These are phyloP conservation scores for Trematosphaeria pertusa DNA, from an alignment of 2,329 filamentous ascomycete species.

Conservation along the genomic window DNA sequence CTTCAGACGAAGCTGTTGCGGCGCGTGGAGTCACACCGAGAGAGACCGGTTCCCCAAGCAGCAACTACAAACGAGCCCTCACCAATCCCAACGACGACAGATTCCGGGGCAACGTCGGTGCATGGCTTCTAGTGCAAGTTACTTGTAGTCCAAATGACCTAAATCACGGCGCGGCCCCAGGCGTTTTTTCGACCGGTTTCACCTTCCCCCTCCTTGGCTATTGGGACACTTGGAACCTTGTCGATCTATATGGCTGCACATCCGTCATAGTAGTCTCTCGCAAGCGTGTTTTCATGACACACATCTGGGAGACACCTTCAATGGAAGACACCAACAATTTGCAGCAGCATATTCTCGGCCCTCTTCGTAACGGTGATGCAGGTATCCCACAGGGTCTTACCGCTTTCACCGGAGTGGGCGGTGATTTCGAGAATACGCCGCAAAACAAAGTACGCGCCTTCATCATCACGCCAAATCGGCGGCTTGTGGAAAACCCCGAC, in stretches of 20 bases:
- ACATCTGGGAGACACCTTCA: conserved; percentile 10
- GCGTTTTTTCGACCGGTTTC: conserved; percentile 1
- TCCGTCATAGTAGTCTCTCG: conserved; percentile 12
- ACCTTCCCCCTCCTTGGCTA: background rate
- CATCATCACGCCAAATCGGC: background rate
- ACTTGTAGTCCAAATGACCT: no score
- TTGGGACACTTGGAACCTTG: conserved; percentile 1
- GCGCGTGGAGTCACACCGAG: no score
- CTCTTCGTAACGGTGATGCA: no score
- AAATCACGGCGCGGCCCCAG: no score
- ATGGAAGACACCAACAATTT: no score
- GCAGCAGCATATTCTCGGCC: no score
- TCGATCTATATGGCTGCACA: conserved; percentile 9
- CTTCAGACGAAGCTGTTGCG: no score
- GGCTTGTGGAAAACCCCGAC: background rate
- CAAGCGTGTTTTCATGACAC: conserved; percentile 15
- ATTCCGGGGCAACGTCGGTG: background rate
- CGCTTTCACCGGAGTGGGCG: conserved; percentile 9
- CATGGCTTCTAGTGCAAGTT: background rate
- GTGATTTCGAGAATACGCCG: conserved; percentile 10
- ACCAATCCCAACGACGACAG: no score
- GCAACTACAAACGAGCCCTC: no score
- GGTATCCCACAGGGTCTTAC: conserved; percentile 1
- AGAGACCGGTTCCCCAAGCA: no score
- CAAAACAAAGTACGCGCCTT: conserved; percentile 6